Evolutionary conservation across 2,329 filamentous ascomycete species (phyloP), one percentile per base, ranked within the genome.

Genomic region (Nemania sp.): DNA sequence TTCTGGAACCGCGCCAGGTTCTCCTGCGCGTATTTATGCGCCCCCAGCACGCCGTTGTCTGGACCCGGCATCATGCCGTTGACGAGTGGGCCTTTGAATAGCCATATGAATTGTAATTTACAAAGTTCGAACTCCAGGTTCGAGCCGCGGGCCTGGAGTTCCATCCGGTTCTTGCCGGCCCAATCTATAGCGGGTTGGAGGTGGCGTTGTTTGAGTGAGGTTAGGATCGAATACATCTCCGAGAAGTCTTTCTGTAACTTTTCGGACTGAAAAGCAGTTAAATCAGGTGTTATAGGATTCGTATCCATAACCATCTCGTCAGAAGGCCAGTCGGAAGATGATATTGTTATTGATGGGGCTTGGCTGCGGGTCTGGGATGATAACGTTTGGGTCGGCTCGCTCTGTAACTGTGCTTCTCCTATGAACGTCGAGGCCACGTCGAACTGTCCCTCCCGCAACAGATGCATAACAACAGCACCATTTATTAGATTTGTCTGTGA

Each of bases 71-170:
- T 78, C 1, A 84, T 73, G 8, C 82, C 80, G 59, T 83, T 82
- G 9, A 79, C 69, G 1, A 66, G 54, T 0, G 77, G 72, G 0
- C 87, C 86, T 59, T 88, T 84, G 72, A 95, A 96, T 1, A 97
- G 80, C 82, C 90, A 93, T 28, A 97, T 82, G 64, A 90, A 99
- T 63, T 96, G 91, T 15, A 97, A 78, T 61, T 91, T 89, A 73
- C 87, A 90, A 2, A 99, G 84, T 67, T 99, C 93, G 60, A 97
- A 99, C 69, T 97, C 93, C 2, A 99, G 82, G 64, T 96, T 96
- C 66, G 91, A 96, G 3, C 92, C 93, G 42, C 91, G 83, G 3
- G 82, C 80, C 66, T 96, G 91, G 2, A 99, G 79, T 22, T 85
- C 78, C 5, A 73, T 71, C 54, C 85, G 86, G 65, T 97, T 88